Base-by-base conservation (phyloP, 495 filamentous ascomycete species). In the Neurospora terricola region DNA sequence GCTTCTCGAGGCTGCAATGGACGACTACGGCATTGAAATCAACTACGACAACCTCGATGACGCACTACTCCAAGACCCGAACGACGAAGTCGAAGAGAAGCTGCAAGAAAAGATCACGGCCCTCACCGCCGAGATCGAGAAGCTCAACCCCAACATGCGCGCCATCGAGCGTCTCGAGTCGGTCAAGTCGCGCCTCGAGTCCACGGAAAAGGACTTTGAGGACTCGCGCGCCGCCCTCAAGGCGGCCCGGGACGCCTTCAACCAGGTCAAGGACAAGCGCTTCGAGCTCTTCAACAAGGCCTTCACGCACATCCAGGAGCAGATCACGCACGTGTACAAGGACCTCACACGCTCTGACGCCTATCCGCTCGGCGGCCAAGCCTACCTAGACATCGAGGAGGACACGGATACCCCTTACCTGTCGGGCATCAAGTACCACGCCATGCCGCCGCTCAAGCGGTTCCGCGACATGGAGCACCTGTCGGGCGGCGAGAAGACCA, bases 391-490 rank as follows among this genome's bases (percentile, higher is more conserved):
- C 77, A 93, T 94, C 78, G 93, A 94, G 78, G 90, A 91, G 77
- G 94, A 97, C 81, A 91, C 90, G 38, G 93, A 95, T 76, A 86
- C 82, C 38, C 96, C 96, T 0, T 98, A 97, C 82, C 88, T 97
- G 1, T 92, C 91, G 70, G 96, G 96, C 27, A 93, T 99, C 83
- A 97, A 96, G 76, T 99, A 98, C 82, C 93, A 98, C 81, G 96
- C 96, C 76, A 98, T 97, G 94, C 96, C 96, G 34, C 96, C 96
- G 9, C 89, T 97, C 72, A 99, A 99, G 84, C 94, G 96, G 71
- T 99, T 98, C 90, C 89, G 96, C 43, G 96, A 98, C 82, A 98
- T 99, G 96, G 96, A 98, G 81, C 95, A 97, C 79, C 88, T 99
- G 30, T 97, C 93, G 12, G 96, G 96, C 75, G 96, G 96, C 71